Evolutionary conservation across 345 rosid species (phyloP).

Genomic region (Eucalyptus coolabah): DNA sequence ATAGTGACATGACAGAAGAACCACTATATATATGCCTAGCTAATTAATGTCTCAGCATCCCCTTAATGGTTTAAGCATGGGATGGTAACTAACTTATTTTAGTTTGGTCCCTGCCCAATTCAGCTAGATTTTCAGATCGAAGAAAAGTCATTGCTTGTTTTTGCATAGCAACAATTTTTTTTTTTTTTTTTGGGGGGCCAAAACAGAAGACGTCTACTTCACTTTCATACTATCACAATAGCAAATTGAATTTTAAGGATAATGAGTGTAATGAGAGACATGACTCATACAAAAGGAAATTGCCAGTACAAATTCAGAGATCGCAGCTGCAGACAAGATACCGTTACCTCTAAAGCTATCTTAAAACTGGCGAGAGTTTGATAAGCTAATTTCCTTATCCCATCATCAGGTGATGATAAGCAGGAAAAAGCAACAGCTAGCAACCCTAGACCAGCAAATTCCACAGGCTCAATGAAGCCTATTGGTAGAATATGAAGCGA

Average conservation of each 20-base stretch:
- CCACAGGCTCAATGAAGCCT: constrained; percentile 67
- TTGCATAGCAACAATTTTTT: not conserved
- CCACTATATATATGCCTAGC: not conserved
- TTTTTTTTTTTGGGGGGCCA: not conserved
- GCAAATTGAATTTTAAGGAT: not conserved
- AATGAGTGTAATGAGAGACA: not conserved
- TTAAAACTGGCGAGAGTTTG: constrained; percentile 54
- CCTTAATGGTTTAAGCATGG: not conserved
- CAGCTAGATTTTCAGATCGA: not conserved
- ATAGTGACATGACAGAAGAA: not conserved
- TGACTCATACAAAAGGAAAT: not conserved
- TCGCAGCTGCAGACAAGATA: not conserved
- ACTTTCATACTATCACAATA: not conserved
- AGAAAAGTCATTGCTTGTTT: not conserved
- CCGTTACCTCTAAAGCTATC: constrained; percentile 61
- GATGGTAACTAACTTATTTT: not conserved
- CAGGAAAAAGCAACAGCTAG: constrained; percentile 78
- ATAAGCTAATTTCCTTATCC: constrained; percentile 77
- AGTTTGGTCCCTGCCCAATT: not conserved
- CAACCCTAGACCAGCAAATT: constrained; percentile 81
- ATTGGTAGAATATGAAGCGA: constrained; percentile 44
- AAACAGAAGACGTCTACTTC: not conserved
- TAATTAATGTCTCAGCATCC: not conserved
- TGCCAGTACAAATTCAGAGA: not conserved
- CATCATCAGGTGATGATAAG: constrained; percentile 75